Conservation (phyloP, 306 rosid species). For the Cajanus cajan region DNA sequence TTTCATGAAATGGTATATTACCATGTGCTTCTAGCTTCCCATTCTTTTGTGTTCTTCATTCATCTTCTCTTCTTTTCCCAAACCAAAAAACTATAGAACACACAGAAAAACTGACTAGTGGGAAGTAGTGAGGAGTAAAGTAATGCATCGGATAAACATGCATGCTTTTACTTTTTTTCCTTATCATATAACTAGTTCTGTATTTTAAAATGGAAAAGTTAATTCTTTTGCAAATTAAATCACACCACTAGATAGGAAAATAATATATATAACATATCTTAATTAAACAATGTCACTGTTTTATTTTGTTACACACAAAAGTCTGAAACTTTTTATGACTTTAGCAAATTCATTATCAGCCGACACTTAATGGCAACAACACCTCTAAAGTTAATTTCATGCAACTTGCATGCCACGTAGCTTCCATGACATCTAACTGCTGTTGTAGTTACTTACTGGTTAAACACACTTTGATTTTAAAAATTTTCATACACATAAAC, state of each 20-base stretch:
- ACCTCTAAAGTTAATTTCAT: not conserved
- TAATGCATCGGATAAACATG: not conserved
- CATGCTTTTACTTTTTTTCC: not conserved
- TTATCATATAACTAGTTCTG: not conserved
- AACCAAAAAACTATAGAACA: not conserved
- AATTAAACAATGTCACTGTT: not conserved
- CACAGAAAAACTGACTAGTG: not conserved
- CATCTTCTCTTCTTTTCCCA: not conserved
- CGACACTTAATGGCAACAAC: not conserved
- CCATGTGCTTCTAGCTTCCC: not conserved
- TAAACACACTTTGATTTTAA: not conserved
- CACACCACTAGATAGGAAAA: not conserved
- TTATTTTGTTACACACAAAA: not conserved
- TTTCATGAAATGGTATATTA: not conserved
- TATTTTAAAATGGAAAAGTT: not conserved
- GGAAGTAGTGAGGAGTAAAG: not conserved
- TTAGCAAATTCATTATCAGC: not conserved
- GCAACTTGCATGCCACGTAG: conserved; percentile 20
- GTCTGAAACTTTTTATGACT: not conserved
- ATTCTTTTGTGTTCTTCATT: not conserved
- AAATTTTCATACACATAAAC: not conserved
- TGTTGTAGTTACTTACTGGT: not conserved
- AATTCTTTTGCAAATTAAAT: not conserved
- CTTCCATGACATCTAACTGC: not conserved
- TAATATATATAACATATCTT: not conserved